Evolutionary conservation across 306 rosid genomes (phyloP).

Genomic region (Cicer yamashitae): DNA sequence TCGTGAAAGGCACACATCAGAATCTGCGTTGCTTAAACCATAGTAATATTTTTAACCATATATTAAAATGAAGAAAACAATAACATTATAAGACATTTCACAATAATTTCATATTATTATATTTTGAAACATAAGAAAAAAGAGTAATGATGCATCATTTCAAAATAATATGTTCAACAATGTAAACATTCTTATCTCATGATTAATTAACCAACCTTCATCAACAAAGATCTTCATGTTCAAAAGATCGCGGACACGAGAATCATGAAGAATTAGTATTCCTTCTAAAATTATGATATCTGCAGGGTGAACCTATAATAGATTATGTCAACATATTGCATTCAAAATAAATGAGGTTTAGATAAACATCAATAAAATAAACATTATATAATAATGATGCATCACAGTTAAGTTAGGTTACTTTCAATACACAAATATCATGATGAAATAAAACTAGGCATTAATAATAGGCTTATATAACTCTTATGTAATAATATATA

Average conservation of each 20-base stretch:
- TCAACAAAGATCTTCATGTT: constrained; percentile 96
- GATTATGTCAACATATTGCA: not conserved
- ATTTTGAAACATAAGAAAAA: no score
- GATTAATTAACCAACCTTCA: constrained; percentile 70
- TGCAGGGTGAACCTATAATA: constrained; percentile 69
- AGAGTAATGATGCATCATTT: not conserved
- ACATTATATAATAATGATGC: no score
- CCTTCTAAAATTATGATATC: constrained; percentile 88
- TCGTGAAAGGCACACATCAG: constrained; percentile 85
- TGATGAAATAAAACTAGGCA: no score
- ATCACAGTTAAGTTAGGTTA: no score
- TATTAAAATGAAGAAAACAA: not conserved
- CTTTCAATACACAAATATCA: no score
- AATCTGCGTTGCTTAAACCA: constrained; percentile 76
- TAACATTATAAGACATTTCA: not conserved
- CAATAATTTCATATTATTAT: not conserved
- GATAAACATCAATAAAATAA: no score
- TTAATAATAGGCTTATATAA: no score
- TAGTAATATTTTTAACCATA: constrained; percentile 49
- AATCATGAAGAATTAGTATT: constrained; percentile 78
- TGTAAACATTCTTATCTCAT: not conserved
- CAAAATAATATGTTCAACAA: not conserved
- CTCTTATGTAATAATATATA: no score
- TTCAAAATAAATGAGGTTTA: not conserved
- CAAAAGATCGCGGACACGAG: constrained; percentile 76